A percentile compares a stretch with the other conserved stretches of the same genome.
Conservation (phyloP, 768 basidiomycete genomes). For the Lentinula raphanica region DNA sequence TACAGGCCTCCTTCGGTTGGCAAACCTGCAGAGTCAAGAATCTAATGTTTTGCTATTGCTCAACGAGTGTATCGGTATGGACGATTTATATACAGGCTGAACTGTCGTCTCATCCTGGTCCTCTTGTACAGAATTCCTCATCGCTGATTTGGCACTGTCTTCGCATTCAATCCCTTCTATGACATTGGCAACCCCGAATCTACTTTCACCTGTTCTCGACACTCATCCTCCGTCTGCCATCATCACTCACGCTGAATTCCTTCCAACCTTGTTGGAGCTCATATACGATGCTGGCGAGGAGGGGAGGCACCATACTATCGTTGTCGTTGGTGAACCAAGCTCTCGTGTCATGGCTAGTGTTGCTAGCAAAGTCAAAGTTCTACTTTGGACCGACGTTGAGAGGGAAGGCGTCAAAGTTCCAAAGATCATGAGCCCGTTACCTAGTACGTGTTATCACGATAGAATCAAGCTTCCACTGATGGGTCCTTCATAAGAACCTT, state of each 20-base stretch:
- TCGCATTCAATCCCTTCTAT: constrained; percentile 63
- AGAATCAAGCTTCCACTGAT: constrained; percentile 5
- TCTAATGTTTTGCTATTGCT: constrained; percentile 72
- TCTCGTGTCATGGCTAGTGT: constrained; percentile 40
- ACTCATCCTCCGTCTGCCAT: constrained; percentile 67
- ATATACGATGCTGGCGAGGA: constrained; percentile 56
- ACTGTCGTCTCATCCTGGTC: not conserved
- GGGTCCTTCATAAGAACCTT: constrained; percentile 36
- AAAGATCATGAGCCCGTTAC: constrained; percentile 38
- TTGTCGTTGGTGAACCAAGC: constrained; percentile 67
- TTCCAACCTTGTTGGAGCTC: constrained; percentile 66
- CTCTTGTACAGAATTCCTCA: constrained; percentile 58
- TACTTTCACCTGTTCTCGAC: constrained; percentile 65
- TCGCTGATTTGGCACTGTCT: constrained; percentile 75
- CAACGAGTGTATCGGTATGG: constrained; percentile 72
- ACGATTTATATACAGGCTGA: too few relatives aligned
- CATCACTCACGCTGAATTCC: constrained; percentile 60
- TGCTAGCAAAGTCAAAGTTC: constrained; percentile 48
- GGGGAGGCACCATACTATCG: constrained; percentile 46
- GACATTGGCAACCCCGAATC: constrained; percentile 52
- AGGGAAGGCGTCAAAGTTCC: constrained; percentile 53
- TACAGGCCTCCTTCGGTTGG: constrained; percentile 61
- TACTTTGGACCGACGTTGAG: constrained; percentile 68
- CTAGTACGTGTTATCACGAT: constrained; percentile 38
- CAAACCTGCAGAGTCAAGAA: constrained; percentile 47